Evolutionary conservation across 75 land plant species (phyloP), one percentile per base, ranked within the genome.

Genomic region (Pinus albicaulis): DNA sequence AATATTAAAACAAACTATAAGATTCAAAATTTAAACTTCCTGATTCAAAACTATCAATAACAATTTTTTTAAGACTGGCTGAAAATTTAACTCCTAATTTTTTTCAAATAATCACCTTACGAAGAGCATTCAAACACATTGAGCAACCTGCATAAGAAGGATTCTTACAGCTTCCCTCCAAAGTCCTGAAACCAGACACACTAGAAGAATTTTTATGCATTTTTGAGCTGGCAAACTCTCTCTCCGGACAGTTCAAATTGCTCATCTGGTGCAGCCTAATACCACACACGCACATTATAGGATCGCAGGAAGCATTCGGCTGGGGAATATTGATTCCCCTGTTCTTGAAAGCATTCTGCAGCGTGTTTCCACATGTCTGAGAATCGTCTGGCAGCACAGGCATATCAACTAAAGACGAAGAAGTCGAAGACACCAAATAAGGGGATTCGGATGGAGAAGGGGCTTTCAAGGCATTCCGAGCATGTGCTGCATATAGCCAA

Each of bases 401-500:
- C 53, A 48, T 48, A 48, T 48, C 53, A 1, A 48, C 53, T 8
- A 5, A 20, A 5, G 61, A 19, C 1, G 61, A 59, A 20, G 61
- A 59, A 59, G 23, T 59, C 12, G 53, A 48, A 10, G 53, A 48
- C 11, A 48, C 53, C 53, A 48, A 10, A 48, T 48, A 48, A 10
- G 53, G 53, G 2, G 53, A 48, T 48, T 48, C 12, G 0, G 87
- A 74, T 3, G 80, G 61, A 36, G 63, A 19, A 12, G 82, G 48
- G 5, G 73, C 5, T 59, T 80, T 76, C 10, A 93, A 86, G 3
- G 94, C 89, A 17, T 79, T 56, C 20, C 84, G 65, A 3, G 94
- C 89, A 68, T 89, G 88, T 48, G 96, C 93, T 7, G 94, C 92
- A 75, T 77, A 89, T 25, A 92, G 83, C 94, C 94, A 92, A 19